Percentiles rank a stretch among this genome's conserved stretches.
Evolutionary conservation across 805 yeast genomes (phyloP).

Genomic region (Candida stauntonica): DNA sequence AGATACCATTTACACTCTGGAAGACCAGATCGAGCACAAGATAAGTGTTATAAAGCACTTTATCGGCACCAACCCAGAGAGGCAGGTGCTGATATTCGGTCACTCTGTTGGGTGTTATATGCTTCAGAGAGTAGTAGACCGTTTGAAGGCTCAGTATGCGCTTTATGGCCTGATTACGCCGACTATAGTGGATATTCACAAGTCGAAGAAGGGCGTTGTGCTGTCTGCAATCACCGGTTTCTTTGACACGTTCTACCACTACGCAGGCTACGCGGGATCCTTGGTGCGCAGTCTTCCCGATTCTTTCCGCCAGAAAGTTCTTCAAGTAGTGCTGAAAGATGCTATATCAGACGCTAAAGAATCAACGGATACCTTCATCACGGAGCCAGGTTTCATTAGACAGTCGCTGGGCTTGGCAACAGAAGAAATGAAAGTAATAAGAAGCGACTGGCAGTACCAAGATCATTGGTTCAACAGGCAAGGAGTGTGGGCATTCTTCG

Average conservation of each 20-base stretch:
- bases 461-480: constrained; percentile 36
- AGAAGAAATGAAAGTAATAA: constrained; percentile 54
- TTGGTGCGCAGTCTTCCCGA: constrained; percentile 26
- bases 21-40: constrained; percentile 59
- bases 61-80: constrained; percentile 16
- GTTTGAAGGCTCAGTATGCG: constrained; percentile 28
- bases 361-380: constrained; percentile 40
- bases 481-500: constrained; percentile 52
- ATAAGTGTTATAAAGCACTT: constrained; percentile 40
- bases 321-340: constrained; percentile 10
- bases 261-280: constrained; percentile 29
- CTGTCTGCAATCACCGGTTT: constrained; percentile 27
- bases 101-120: constrained; percentile 74
- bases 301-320: constrained; percentile 5
- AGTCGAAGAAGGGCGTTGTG: constrained; percentile 36
- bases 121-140: constrained; percentile 45
- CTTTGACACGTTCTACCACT: constrained; percentile 28
- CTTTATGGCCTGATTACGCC: constrained; percentile 67
- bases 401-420: constrained; percentile 55
- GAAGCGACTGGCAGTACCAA: constrained; percentile 47
- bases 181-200: constrained; percentile 57
- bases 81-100: constrained; percentile 48
- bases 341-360: constrained; percentile 13
- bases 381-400: constrained; percentile 39
- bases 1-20: constrained; percentile 37